Evolutionary conservation across 768 basidiomycete species (phyloP), one percentile per base, ranked within the genome.

Genomic region (Asterophora lycoperdoides): DNA sequence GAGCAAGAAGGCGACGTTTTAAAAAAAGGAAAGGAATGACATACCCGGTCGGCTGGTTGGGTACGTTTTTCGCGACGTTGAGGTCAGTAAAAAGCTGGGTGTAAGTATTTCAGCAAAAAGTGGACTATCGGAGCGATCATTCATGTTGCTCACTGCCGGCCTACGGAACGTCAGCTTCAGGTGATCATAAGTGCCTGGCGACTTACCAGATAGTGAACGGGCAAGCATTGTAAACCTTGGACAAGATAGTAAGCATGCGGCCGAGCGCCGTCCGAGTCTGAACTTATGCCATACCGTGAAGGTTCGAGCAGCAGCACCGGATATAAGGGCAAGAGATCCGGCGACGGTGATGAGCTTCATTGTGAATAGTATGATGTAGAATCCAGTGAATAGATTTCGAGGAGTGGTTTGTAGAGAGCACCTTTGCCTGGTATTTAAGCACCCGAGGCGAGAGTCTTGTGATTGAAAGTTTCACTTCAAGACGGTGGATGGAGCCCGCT

Each of bases 191-290:
- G 14, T 44, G n/a, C 50, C n/a, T n/a, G n/a, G 2, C n/a, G 34
- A 17, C 70, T 45, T 55, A 82, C 83, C 83, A 85, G 53, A 84
- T 72, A 5, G 81, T 84, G 64, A 81, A 84, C 1, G 79, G 73
- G 56, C 83, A 84, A 2, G 64, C 68, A 65, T 85, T 85, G 56
- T 71, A 69, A 14, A 79, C 74, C 69, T 70, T 34, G 17, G n/a
- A n/a, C n/a, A n/a, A 19, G 40, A 45, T 33, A 2, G 15, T 19
- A 15, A 26, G 20, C 5, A 7, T 15, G 41, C 30, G 3, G 29
- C 17, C 1, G 7, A 44, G 18, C 9, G 36, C 4, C 23, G 7
- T 10, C 5, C 3, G n/a, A n/a, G 19, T 10, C 11, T 6, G n/a
- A 2, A 3, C 13, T 9, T 4, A 3, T 6, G 8, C 2, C 64